Evolutionary conservation across 352 stramenopile genomes (phyloP), one percentile per base, ranked within the genome.

Genomic region (Saprolegnia diclina): DNA sequence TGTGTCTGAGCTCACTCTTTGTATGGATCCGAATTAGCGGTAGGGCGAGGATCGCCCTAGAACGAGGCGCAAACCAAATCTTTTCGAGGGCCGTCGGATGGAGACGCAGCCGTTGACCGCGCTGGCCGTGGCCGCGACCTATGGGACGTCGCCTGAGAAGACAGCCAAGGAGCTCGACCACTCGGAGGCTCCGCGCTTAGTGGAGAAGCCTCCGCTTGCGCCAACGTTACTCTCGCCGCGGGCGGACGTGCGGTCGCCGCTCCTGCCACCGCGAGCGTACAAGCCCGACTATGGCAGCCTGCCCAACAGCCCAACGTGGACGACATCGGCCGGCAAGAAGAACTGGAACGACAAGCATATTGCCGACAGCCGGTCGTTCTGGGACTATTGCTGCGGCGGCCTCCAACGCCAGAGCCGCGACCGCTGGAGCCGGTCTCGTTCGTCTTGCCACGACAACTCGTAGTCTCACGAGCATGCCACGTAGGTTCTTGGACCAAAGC

Each of bases 401-500:
- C 21, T 61, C 14, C 63, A 52, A 6, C 63, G 63, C 7, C 63
- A 69, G 61, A 69, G 63, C 48, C 63, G 63, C 9, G 63, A 69
- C 50, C 63, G 63, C 18, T 42, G 53, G 24, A 69, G 63, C 46
- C 32, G 63, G 63, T 61, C 46, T 44, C 24, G 18, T 18, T 16
- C 40, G 16, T 19, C 19, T 62, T 9, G 29, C 37, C 59, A 44
- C 14, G 18, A 29, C 37, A 22, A 18, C 29, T 35, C 29, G 29
- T 2, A 6, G 29, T 35, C 29, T 35, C 55, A 45, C 13, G 19
- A 11, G 7, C 29, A 19, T 7, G 10, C 32, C 2, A 21, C 37
- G 21, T 67, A 93, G 85, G 0, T 87, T 89, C 64, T 70, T 94
- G 55, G 86, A 94, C 71, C 87, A 92, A 76, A 90, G 86, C 38